Base-by-base conservation (phyloP, 495 filamentous ascomycete species). In the Lindgomyces ingoldianus region DNA sequence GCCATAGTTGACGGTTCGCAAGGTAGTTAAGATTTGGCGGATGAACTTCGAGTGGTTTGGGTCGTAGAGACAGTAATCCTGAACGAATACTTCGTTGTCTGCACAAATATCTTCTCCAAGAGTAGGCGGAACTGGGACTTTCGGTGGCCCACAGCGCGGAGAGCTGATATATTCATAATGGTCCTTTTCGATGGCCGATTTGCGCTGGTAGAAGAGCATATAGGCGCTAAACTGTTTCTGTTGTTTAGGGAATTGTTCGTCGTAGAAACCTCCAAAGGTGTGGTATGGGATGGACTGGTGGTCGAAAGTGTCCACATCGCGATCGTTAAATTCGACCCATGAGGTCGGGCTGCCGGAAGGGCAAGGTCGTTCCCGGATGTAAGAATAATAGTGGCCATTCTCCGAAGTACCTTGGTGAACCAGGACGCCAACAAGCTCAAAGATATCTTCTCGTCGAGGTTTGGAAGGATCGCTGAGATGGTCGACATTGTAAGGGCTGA, bases 341-440 rank as follows among this genome's bases (percentile, higher is more conserved):
- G 72, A 79, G 1, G 81, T 78, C 0, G 73, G 65, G 11, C 74
- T 73, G 24, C 75, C 76, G 21, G 74, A 76, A 2, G 83, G 81
- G 3, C 51, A 56, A 10, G 91, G 87, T 25, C 91, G 82, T 73
- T 96, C 89, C 21, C 91, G 89, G 55, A 93, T 89, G 75, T 89
- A 98, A 0, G 94, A 97, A 75, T 96, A 98, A 74, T 99, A 99
- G 74, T 99, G 94, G 0, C 94, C 94, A 16, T 90, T 92, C 73
- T 98, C 92, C 16, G 94, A 92, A 12, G 89, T 96, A 22, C 94
- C 94, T 30, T 85, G 89, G 73, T 99, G 94, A 4, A 98, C 91
- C 14, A 99, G 83, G 25, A 98, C 83, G 11, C 94, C 94, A 18
- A 96, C 92, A 4, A 99, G 80, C 71, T 96, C 90, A 71, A 98